phyloP scores from a whole-genome alignment of 2,329 filamentous ascomycete genomes.

The Madurella fahalii region DNA sequence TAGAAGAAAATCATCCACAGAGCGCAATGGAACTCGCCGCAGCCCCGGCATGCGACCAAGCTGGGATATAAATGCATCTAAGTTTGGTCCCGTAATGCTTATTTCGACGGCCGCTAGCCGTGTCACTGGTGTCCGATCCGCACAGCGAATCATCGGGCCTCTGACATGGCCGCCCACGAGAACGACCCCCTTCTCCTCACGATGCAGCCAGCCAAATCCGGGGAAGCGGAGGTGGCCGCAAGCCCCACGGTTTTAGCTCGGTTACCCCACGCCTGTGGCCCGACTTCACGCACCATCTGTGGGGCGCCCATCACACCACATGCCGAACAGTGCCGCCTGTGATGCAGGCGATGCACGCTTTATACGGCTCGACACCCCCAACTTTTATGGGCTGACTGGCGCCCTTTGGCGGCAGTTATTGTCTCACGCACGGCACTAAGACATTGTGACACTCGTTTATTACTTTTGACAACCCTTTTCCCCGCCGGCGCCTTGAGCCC shows the following conservation, averaged over 20 bases:
- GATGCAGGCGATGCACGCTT: background rate
- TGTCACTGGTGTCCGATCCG: background rate
- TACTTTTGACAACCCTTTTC: background rate
- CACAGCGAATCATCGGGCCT: background rate
- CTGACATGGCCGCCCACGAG: background rate
- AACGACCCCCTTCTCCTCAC: background rate
- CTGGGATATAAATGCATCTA: too few species aligned
- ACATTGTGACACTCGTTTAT: background rate
- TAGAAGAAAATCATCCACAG: too few species aligned
- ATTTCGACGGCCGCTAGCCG: background rate
- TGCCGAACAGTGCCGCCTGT: constrained; percentile 13
- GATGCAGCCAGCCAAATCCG: constrained; percentile 5
- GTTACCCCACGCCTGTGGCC: constrained; percentile 10
- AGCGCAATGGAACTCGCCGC: too few species aligned
- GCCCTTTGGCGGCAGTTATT: background rate
- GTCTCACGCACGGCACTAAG: background rate
- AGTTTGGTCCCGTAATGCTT: background rate
- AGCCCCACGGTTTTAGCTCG: constrained; percentile 1
- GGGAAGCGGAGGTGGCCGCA: constrained; percentile 15
- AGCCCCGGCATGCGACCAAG: too few species aligned
- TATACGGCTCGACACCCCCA: background rate
- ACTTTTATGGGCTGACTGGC: constrained; percentile 5
- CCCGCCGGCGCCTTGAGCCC: too few species aligned
- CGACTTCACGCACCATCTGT: constrained; percentile 17
- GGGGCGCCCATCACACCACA: constrained; percentile 17